Evolutionary conservation across 805 yeast genomes (phyloP).

Genomic region (Yarrowia osloensis): DNA sequence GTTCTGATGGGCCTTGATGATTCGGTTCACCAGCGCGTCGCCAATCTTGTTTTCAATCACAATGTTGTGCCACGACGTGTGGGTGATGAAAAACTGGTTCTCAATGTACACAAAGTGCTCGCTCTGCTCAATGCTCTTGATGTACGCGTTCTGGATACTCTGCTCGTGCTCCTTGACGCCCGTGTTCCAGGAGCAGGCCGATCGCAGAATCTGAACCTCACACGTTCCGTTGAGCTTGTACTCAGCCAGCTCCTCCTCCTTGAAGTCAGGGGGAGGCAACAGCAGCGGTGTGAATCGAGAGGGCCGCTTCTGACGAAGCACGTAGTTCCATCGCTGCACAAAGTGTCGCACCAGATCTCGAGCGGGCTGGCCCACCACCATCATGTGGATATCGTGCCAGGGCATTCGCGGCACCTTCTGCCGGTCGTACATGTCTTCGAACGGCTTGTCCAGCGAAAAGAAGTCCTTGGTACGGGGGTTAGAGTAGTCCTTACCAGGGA

Average conservation of each 20-base stretch:
- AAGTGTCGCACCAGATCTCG: slow-evolving; percentile 91
- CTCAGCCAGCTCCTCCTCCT: slow-evolving; percentile 65
- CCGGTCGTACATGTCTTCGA: slow-evolving; percentile 89
- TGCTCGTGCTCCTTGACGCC: slow-evolving; percentile 84
- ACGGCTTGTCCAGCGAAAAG: slow-evolving; percentile 75
- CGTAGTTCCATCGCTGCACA: slow-evolving; percentile 95
- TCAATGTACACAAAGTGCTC: slow-evolving; percentile 93
- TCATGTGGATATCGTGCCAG: slow-evolving; percentile 99
- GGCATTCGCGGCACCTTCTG: slow-evolving; percentile 89
- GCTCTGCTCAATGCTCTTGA: slow-evolving; percentile 85
- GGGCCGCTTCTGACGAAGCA: slow-evolving; percentile 90
- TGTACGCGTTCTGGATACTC: slow-evolving; percentile 89
- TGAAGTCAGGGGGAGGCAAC: slow-evolving; percentile 88
- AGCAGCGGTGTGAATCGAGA: slow-evolving; percentile 89
- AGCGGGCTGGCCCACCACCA: slow-evolving; percentile 91
- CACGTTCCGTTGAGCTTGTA: slow-evolving; percentile 76
- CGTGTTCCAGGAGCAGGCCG: slow-evolving; percentile 90
- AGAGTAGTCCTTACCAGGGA: slow-evolving; percentile 97
- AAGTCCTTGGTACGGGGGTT: slow-evolving; percentile 94
- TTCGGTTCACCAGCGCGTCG: slow-evolving; percentile 96
- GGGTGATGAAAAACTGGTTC: slow-evolving; percentile 90
- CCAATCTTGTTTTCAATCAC: slow-evolving; percentile 86
- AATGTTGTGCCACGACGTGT: slow-evolving; percentile 75
- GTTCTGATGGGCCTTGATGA: slow-evolving; percentile 80
- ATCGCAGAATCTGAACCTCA: slow-evolving; percentile 85